A percentile compares a stretch with the other conserved stretches of the same genome.
Evolutionary conservation across 805 yeast species (phyloP).

Genomic region (Yarrowia porcina): DNA sequence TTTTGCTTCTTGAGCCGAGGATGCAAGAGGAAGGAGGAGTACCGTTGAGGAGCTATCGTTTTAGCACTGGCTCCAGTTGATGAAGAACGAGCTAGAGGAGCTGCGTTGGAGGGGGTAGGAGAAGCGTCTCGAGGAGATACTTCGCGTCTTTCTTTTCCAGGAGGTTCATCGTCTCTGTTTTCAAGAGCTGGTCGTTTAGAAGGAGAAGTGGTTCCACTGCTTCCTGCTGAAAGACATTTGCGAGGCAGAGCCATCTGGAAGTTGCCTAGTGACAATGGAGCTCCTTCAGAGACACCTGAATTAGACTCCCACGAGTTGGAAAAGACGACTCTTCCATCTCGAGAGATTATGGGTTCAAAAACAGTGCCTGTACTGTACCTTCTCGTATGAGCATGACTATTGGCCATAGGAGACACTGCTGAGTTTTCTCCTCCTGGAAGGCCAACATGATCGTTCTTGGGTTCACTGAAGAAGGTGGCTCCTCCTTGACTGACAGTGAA

Average conservation of each 20-base stretch:
- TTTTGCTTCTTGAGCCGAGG: conserved; percentile 27
- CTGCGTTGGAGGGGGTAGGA: background rate
- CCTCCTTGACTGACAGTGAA: conserved; percentile 12
- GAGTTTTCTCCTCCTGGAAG: background rate
- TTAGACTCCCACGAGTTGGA: conserved; percentile 18
- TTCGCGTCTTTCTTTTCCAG: background rate
- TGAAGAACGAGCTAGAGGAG: background rate
- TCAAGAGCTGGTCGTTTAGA: conserved; percentile 7
- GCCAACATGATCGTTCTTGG: background rate
- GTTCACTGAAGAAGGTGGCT: conserved; percentile 5
- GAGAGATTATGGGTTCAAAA: background rate
- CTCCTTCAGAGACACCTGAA: background rate
- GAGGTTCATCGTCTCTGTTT: background rate
- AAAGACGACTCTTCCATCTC: background rate
- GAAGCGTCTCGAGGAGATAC: background rate
- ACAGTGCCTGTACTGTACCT: conserved; percentile 12
- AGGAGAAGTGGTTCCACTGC: conserved; percentile 11
- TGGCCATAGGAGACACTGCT: background rate
- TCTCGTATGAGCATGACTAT: background rate
- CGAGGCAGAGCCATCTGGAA: conserved; percentile 4
- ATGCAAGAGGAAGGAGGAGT: conserved; percentile 11
- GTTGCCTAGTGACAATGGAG: background rate
- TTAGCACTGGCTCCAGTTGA: background rate
- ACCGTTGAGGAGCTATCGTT: background rate
- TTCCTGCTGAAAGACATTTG: background rate